Evolutionary conservation across 768 basidiomycete species (phyloP).

Genomic region (Suillus weaverae): DNA sequence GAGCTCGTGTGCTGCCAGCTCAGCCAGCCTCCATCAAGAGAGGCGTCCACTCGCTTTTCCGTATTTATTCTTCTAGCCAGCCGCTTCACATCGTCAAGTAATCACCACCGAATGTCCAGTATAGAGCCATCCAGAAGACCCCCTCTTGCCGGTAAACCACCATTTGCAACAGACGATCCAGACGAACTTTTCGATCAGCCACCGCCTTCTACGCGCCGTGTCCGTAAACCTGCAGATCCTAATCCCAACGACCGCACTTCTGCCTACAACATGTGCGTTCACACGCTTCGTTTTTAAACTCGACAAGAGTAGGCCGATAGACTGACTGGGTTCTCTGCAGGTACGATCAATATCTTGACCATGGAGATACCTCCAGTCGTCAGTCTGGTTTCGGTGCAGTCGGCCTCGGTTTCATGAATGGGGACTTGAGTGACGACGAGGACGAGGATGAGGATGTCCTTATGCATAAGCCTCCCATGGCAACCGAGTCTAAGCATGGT

Average conservation of each 20-base stretch:
- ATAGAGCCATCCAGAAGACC: background rate
- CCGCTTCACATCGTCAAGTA: background rate
- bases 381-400: slow-evolving; percentile 56
- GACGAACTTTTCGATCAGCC: slow-evolving; percentile 57
- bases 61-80: slow-evolving; percentile 5
- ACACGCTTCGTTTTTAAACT: slow-evolving; percentile 7
- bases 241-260: slow-evolving; percentile 59
- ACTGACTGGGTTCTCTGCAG: slow-evolving; percentile 34
- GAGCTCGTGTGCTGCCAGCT: slow-evolving; percentile 1
- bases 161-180: slow-evolving; percentile 65
- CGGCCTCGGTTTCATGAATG: slow-evolving; percentile 48
- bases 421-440: slow-evolving; percentile 42
- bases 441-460: slow-evolving; percentile 33
- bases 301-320: background rate
- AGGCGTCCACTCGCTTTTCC: slow-evolving; percentile 6
- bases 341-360: slow-evolving; percentile 61
- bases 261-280: slow-evolving; percentile 67
- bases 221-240: slow-evolving; percentile 45
- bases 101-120: background rate
- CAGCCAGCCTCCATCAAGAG: slow-evolving; percentile 6
- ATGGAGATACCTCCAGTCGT: slow-evolving; percentile 38
- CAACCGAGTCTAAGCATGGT: slow-evolving; percentile 23
- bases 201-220: slow-evolving; percentile 36
- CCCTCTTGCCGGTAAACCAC: slow-evolving; percentile 4
- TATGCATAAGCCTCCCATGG: slow-evolving; percentile 9